phyloP scores from a whole-genome alignment of 192 early-diverging fungal species.

The Coemansia sp. region DNA sequence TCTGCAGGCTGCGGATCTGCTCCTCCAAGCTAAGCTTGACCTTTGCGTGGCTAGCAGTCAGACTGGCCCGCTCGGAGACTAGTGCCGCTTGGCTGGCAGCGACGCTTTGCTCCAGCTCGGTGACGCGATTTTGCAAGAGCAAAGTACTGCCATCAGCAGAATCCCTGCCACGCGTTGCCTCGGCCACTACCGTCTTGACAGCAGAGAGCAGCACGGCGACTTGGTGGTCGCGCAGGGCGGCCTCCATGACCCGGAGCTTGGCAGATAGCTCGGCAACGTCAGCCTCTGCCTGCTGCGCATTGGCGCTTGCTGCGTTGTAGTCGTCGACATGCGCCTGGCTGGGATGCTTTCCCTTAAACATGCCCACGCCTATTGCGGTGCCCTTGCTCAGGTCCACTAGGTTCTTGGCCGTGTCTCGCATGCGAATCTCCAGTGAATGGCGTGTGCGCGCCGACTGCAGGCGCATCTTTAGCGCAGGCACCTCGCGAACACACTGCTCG shows the following conservation, averaged over 20 bases:
- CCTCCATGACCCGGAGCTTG: slow-evolving; percentile 35
- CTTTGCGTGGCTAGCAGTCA: not conserved
- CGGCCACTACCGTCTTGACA: slow-evolving; percentile 26
- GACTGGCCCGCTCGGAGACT: not conserved
- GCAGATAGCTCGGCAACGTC: slow-evolving; percentile 32
- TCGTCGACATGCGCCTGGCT: slow-evolving; percentile 34
- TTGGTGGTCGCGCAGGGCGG: slow-evolving; percentile 45
- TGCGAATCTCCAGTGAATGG: slow-evolving; percentile 30
- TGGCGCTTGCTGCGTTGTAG: slow-evolving; percentile 24
- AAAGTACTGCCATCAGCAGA: not conserved
- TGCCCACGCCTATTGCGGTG: slow-evolving; percentile 21
- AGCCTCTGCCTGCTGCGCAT: slow-evolving; percentile 34
- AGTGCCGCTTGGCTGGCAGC: not conserved
- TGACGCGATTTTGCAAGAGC: slow-evolving; percentile 9
- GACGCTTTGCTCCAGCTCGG: slow-evolving; percentile 16
- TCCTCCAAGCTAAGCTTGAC: slow-evolving; percentile 22
- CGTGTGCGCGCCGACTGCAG: slow-evolving; percentile 34
- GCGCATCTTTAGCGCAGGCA: slow-evolving; percentile 21
- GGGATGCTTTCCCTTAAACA: slow-evolving; percentile 43
- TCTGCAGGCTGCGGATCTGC: slow-evolving; percentile 37
- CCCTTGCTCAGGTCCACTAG: slow-evolving; percentile 19
- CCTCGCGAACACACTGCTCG: slow-evolving; percentile 34
- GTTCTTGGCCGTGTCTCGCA: slow-evolving; percentile 39
- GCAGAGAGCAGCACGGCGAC: slow-evolving; percentile 41
- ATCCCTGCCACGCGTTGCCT: slow-evolving; percentile 20